Percentiles rank a stretch among this genome's conserved stretches.
Evolutionary conservation across 306 rosid genomes (phyloP).

Genomic region (Vigna mungo): DNA sequence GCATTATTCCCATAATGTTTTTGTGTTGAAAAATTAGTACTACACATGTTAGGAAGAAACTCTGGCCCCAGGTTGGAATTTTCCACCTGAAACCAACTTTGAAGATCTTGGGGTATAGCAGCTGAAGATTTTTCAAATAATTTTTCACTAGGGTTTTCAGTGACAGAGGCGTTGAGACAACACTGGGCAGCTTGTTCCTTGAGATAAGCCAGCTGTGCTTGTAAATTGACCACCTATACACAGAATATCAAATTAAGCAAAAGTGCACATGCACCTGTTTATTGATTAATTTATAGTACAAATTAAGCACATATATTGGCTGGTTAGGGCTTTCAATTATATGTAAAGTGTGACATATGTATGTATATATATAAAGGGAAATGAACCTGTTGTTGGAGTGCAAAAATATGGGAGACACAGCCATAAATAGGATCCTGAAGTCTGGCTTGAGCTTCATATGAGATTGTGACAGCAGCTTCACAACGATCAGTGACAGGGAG

Average conservation of each 20-base stretch:
- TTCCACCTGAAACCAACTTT: constrained; percentile 62
- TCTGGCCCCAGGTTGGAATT: constrained; percentile 53
- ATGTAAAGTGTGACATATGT: not conserved
- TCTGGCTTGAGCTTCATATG: constrained; percentile 98
- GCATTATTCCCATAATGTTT: constrained; percentile 48
- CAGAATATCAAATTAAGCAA: constrained; percentile 38
- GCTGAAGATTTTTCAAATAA: constrained; percentile 45
- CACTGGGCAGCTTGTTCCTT: constrained; percentile 81
- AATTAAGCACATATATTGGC: constrained; percentile 16
- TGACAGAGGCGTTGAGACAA: constrained; percentile 53
- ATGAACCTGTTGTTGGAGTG: constrained; percentile 94
- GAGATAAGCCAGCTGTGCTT: constrained; percentile 83
- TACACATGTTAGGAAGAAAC: constrained; percentile 50
- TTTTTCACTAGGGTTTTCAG: constrained; percentile 69
- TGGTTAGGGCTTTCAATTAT: constrained; percentile 37
- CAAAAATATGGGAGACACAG: constrained; percentile 93
- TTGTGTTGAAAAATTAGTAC: constrained; percentile 43
- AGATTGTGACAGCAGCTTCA: constrained; percentile 88
- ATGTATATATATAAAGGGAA: not conserved
- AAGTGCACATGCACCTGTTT: constrained; percentile 20
- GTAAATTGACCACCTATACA: constrained; percentile 81
- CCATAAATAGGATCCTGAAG: constrained; percentile 98
- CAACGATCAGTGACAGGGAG: constrained; percentile 78
- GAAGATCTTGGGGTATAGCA: constrained; percentile 57
- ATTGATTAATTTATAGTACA: not conserved